Percentiles rank a stretch among this genome's conserved stretches.
Evolutionary conservation across 2,329 filamentous ascomycete genomes (phyloP).

Genomic region (Aspergillus jensenii): DNA sequence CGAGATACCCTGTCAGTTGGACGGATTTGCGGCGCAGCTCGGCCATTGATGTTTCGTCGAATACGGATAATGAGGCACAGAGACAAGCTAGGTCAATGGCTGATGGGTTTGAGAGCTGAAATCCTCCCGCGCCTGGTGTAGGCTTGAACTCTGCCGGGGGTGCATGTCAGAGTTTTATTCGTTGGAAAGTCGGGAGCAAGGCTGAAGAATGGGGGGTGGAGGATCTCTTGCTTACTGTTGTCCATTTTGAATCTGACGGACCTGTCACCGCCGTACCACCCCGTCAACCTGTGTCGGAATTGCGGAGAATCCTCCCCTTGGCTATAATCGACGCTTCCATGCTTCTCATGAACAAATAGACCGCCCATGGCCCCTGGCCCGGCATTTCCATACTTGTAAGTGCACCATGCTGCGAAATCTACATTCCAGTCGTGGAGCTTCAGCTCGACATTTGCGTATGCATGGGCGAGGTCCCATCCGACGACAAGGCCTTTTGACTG

Average conservation of each 20-base stretch:
- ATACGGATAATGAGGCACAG: slow-evolving; percentile 69
- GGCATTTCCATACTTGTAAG: slow-evolving; percentile 88
- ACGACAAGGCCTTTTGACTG: slow-evolving; percentile 67
- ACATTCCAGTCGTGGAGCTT: slow-evolving; percentile 82
- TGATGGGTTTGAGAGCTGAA: slow-evolving; percentile 77
- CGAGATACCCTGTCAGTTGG: slow-evolving; percentile 72
- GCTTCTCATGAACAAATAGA: slow-evolving; percentile 73
- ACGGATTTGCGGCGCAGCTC: slow-evolving; percentile 69
- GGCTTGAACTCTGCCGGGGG: slow-evolving; percentile 63
- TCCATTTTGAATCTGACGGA: slow-evolving; percentile 76
- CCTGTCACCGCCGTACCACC: slow-evolving; percentile 84
- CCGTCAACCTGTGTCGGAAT: slow-evolving; percentile 67
- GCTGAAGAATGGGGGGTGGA: neutral
- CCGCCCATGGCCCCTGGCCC: slow-evolving; percentile 79
- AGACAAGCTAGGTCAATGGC: slow-evolving; percentile 74
- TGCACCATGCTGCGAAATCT: slow-evolving; percentile 89
- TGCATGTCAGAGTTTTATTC: neutral
- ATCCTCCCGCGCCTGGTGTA: slow-evolving; percentile 74
- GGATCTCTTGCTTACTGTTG: slow-evolving; percentile 49
- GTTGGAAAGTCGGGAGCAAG: neutral
- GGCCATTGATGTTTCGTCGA: slow-evolving; percentile 67
- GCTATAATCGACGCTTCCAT: slow-evolving; percentile 52
- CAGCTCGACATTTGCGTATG: slow-evolving; percentile 76
- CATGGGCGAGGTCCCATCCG: slow-evolving; percentile 86
- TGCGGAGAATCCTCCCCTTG: slow-evolving; percentile 43